These are phyloP conservation scores for Tephrocybe sp. DNA, from an alignment of 768 basidiomycete genomes.

Conservation along the genomic window DNA sequence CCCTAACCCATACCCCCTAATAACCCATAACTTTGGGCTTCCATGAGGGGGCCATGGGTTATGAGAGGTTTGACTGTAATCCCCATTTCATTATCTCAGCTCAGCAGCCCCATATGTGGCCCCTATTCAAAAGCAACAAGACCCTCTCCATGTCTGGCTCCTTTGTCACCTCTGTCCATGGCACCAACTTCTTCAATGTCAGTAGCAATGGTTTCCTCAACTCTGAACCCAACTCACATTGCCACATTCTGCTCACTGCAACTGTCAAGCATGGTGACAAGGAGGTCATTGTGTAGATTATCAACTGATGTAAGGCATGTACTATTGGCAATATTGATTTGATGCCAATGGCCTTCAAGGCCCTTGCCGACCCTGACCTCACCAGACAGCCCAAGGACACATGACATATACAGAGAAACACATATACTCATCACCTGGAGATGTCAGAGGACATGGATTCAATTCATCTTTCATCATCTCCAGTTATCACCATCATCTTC, in stretches of 20 bases:
- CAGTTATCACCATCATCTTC: too few species aligned
- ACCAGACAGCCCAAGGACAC: too few species aligned
- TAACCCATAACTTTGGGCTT: too few species aligned
- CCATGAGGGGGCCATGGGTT: too few species aligned
- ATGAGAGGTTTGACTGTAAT: too few species aligned
- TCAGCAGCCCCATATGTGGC: slow-evolving; percentile 31
- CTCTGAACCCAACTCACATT: slow-evolving; percentile 18
- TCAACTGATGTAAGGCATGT: slow-evolving; percentile 43
- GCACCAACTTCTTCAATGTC: slow-evolving; percentile 16
- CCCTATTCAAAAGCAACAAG: slow-evolving; percentile 26
- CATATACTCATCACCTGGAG: too few species aligned
- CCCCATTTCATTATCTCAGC: neutral
- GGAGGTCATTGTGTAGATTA: slow-evolving; percentile 37
- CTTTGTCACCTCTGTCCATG: slow-evolving; percentile 23
- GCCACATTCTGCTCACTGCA: slow-evolving; percentile 23
- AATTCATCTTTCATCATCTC: too few species aligned
- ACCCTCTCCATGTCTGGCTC: slow-evolving; percentile 17
- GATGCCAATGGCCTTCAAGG: slow-evolving; percentile 26
- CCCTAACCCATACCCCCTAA: too few species aligned
- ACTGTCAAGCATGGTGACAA: slow-evolving; percentile 30
- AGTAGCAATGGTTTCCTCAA: slow-evolving; percentile 29
- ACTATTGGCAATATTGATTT: slow-evolving; percentile 26
- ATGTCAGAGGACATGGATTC: too few species aligned
- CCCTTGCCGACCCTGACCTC: slow-evolving; percentile 23
- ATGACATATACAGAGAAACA: too few species aligned